Conservation (phyloP, 805 yeast genomes). For the Cyberlindnera meyerae region DNA sequence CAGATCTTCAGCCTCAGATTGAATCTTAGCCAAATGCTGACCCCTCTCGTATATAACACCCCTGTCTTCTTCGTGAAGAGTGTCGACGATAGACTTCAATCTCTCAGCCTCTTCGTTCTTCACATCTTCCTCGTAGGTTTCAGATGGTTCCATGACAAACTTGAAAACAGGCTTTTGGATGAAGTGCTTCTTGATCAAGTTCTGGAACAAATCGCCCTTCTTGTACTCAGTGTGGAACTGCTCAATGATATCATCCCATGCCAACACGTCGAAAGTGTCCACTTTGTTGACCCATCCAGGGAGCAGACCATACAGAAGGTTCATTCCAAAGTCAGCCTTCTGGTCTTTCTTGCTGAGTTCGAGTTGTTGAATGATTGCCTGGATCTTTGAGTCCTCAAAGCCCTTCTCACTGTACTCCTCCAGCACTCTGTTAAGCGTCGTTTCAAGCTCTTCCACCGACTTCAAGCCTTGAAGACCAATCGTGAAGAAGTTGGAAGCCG, state of each 20-base stretch:
- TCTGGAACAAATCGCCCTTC: conserved; percentile 52
- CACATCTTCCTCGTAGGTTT: conserved; percentile 45
- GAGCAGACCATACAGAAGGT: conserved; percentile 63
- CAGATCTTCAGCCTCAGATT: conserved; percentile 64
- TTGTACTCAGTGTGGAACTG: conserved; percentile 60
- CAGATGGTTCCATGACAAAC: conserved; percentile 73
- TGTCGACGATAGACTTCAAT: conserved; percentile 38
- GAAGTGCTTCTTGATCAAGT: conserved; percentile 50
- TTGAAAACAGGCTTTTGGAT: conserved; percentile 54
- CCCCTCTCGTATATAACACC: conserved; percentile 58
- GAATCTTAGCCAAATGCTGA: conserved; percentile 52
- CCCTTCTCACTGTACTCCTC: conserved; percentile 37
- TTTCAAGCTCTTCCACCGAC: conserved; percentile 42
- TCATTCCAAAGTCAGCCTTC: conserved; percentile 85
- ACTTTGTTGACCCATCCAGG: conserved; percentile 81
- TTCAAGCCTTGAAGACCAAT: conserved; percentile 80
- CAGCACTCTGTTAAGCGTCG: conserved; percentile 43
- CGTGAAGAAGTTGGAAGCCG: conserved; percentile 72
- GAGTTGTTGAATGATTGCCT: conserved; percentile 83
- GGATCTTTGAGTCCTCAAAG: conserved; percentile 57
- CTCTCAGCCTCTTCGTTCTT: conserved; percentile 53
- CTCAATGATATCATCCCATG: conserved; percentile 55
- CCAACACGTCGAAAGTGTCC: conserved; percentile 68
- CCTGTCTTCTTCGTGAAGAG: conserved; percentile 51
- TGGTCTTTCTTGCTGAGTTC: conserved; percentile 83